Percentiles rank a stretch among this genome's conserved stretches.
Conservation (phyloP, 1,284 basidiomycete species). For the Ustanciosporium gigantosporum region DNA sequence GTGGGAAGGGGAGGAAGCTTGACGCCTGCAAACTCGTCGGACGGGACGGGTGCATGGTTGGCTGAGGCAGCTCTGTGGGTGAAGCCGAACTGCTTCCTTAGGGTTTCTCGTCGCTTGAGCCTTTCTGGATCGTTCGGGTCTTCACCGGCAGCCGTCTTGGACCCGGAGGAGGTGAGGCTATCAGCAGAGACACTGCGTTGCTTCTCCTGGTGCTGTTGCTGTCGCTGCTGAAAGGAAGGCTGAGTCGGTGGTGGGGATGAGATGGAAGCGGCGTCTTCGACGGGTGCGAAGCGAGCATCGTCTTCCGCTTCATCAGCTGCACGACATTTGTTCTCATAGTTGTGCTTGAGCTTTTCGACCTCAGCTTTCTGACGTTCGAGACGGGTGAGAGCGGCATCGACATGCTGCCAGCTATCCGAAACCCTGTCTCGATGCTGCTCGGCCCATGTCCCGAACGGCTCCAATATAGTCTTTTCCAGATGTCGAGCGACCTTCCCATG, state of each 20-base stretch:
- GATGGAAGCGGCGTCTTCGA: slow-evolving; percentile 9
- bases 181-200: slow-evolving; percentile 14
- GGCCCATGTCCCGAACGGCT: slow-evolving; percentile 54
- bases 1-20: slow-evolving; percentile 36
- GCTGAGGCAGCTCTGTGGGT: slow-evolving; percentile 27
- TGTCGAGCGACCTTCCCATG: slow-evolving; percentile 43
- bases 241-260: background rate
- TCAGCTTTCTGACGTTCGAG: slow-evolving; percentile 50
- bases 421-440: slow-evolving; percentile 44
- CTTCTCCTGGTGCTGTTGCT: background rate
- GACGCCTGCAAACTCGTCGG: slow-evolving; percentile 20
- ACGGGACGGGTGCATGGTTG: slow-evolving; percentile 1
- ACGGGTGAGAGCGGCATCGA: slow-evolving; percentile 42
- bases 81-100: slow-evolving; percentile 60
- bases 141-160: background rate
- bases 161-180: slow-evolving; percentile 8
- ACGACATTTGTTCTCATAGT: slow-evolving; percentile 56
- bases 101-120: slow-evolving; percentile 54
- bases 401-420: slow-evolving; percentile 47
- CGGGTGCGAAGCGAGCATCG: slow-evolving; percentile 55
- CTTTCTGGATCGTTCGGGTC: slow-evolving; percentile 33
- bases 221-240: background rate
- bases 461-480: slow-evolving; percentile 45
- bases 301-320: slow-evolving; percentile 59
- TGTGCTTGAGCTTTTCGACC: slow-evolving; percentile 43